Conservation (phyloP, 495 filamentous ascomycete species). For the Ramalina peruviana region DNA sequence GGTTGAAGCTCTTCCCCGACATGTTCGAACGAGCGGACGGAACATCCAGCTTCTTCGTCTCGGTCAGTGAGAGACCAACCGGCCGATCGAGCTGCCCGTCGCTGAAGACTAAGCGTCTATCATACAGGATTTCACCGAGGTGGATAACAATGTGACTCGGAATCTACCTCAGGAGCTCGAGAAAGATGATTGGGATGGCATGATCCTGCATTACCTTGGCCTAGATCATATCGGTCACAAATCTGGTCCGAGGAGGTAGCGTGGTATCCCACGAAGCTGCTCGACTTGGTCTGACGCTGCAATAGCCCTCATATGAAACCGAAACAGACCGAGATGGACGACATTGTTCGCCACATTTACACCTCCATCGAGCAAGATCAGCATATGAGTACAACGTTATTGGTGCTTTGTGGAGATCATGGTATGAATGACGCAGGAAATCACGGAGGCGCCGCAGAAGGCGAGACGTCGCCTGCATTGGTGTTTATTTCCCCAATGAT, state of each 20-base stretch:
- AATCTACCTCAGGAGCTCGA: constrained; percentile 66
- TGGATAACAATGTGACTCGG: constrained; percentile 93
- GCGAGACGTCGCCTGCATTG: constrained; percentile 86
- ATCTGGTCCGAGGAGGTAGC: constrained; percentile 69
- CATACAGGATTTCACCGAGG: constrained; percentile 87
- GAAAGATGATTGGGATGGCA: constrained; percentile 74
- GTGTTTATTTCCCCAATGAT: constrained; percentile 87
- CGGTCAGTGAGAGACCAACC: constrained; percentile 44
- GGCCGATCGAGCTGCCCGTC: background rate
- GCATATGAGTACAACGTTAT: constrained; percentile 62
- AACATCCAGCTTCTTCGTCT: constrained; percentile 95
- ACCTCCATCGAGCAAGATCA: constrained; percentile 51
- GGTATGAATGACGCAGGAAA: constrained; percentile 99
- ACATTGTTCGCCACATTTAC: constrained; percentile 61
- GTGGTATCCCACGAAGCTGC: background rate
- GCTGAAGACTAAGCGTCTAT: constrained; percentile 16
- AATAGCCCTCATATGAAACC: constrained; percentile 72
- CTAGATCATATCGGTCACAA: constrained; percentile 98
- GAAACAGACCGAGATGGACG: constrained; percentile 93
- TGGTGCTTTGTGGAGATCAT: constrained; percentile 86
- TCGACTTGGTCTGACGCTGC: constrained; percentile 9
- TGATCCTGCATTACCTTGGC: constrained; percentile 91
- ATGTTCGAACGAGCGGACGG: constrained; percentile 79
- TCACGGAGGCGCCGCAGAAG: constrained; percentile 81
- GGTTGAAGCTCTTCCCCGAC: constrained; percentile 88